A percentile compares a stretch with the other conserved stretches of the same genome.
Conservation (phyloP, 352 stramenopile species). For the Phytophthora litchii region DNA sequence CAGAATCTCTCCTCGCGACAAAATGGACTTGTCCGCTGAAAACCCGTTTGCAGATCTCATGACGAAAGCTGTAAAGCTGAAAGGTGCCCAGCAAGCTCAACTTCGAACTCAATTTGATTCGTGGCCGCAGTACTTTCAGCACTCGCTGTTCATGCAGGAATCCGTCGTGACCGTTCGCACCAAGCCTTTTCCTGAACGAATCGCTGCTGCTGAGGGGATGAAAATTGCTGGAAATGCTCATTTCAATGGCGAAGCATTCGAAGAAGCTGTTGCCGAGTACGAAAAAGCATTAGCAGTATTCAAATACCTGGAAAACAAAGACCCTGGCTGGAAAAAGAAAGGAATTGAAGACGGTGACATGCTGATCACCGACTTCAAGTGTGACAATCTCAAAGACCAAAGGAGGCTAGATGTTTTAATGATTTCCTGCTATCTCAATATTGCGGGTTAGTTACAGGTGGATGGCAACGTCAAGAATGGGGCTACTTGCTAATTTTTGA, state of each 20-base stretch:
- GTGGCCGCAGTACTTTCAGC: constrained; percentile 88
- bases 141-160: constrained; percentile 89
- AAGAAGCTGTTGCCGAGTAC: constrained; percentile 84
- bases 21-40: constrained; percentile 66
- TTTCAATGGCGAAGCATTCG: constrained; percentile 50
- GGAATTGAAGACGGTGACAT: constrained; percentile 86
- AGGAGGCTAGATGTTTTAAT: constrained; percentile 56
- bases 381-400: constrained; percentile 51
- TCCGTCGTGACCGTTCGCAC: constrained; percentile 54
- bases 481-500: neutral
- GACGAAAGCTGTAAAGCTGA: constrained; percentile 87
- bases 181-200: constrained; percentile 57
- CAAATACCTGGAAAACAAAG: constrained; percentile 82
- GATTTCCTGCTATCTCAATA: constrained; percentile 81
- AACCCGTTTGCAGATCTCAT: constrained; percentile 87
- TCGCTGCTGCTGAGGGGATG: constrained; percentile 65
- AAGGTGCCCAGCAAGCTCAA: constrained; percentile 81
- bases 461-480: neutral
- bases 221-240: constrained; percentile 70
- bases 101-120: constrained; percentile 73
- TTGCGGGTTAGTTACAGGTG: constrained; percentile 55
- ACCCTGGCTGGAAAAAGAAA: constrained; percentile 87
- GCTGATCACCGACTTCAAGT: constrained; percentile 56
- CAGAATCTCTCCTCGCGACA: neutral
- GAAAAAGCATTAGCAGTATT: constrained; percentile 87